Evolutionary conservation across 164 flowering plant species (phyloP).

Genomic region (Berberis vulgaris): DNA sequence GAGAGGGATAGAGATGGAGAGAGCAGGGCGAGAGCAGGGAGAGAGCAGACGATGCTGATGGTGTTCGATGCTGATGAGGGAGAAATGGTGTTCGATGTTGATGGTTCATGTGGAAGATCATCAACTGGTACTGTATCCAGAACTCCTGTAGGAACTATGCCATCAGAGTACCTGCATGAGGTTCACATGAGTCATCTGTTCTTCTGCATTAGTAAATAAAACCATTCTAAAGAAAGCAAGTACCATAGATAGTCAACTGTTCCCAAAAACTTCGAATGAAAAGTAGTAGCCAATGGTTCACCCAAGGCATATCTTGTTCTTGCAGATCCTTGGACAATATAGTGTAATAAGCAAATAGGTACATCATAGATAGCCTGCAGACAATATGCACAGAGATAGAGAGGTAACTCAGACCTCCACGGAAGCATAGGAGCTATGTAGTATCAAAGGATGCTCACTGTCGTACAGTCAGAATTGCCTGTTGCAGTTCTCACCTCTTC

Average conservation of each 20-base stretch:
- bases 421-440: slow-evolving; percentile 48
- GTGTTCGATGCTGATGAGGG: too few relatives aligned
- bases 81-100: neutral
- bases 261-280: slow-evolving; percentile 64
- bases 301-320: slow-evolving; percentile 35
- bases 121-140: slow-evolving; percentile 52
- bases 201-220: neutral
- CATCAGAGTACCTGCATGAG: slow-evolving; percentile 43
- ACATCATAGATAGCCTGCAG: neutral
- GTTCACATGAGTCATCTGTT: neutral
- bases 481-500: slow-evolving; percentile 49
- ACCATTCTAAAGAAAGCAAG: neutral
- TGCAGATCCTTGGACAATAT: slow-evolving; percentile 29
- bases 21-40: too few relatives aligned
- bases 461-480: slow-evolving; percentile 24
- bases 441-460: slow-evolving; percentile 44
- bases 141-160: slow-evolving; percentile 45
- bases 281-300: slow-evolving; percentile 69
- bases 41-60: too few relatives aligned
- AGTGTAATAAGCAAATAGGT: neutral
- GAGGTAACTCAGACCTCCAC: slow-evolving; percentile 27
- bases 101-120: slow-evolving; percentile 61
- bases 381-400: neutral
- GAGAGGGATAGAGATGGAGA: too few relatives aligned
- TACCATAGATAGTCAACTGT: slow-evolving; percentile 77